These are phyloP conservation scores for Podosphaera fusca DNA, from an alignment of 2,329 filamentous ascomycete genomes.

Conservation along the genomic window DNA sequence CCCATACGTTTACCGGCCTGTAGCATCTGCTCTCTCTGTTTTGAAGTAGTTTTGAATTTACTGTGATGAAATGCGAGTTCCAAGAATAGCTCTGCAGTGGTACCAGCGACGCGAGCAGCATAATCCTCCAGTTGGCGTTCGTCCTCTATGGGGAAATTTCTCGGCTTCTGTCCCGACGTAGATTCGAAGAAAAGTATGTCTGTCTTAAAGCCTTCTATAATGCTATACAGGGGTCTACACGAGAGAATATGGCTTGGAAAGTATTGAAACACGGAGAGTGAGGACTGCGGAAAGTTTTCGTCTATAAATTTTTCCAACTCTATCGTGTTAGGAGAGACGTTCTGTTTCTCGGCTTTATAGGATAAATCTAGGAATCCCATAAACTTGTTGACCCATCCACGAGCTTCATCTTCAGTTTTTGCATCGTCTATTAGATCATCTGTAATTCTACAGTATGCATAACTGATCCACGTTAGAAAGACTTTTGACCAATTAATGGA, in stretches of 20 bases:
- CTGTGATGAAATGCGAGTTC: slow-evolving; percentile 39
- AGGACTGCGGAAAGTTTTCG: slow-evolving; percentile 12
- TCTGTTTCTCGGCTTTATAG: slow-evolving; percentile 18
- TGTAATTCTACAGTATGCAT: slow-evolving; percentile 51
- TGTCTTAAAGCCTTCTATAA: slow-evolving; percentile 45
- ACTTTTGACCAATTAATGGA: not conserved
- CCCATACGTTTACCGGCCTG: slow-evolving; percentile 42
- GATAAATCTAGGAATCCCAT: slow-evolving; percentile 30
- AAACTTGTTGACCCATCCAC: slow-evolving; percentile 34
- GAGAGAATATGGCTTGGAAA: slow-evolving; percentile 35
- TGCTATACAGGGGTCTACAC: slow-evolving; percentile 33
- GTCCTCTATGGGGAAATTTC: slow-evolving; percentile 30
- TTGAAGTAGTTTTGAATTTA: slow-evolving; percentile 4
- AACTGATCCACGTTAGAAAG: slow-evolving; percentile 20
- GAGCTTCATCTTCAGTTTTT: slow-evolving; percentile 25
- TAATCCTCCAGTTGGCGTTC: slow-evolving; percentile 39
- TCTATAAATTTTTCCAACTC: slow-evolving; percentile 7
- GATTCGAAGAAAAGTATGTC: slow-evolving; percentile 31
- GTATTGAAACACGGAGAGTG: slow-evolving; percentile 27
- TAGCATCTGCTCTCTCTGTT: slow-evolving; percentile 23
- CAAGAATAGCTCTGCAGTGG: slow-evolving; percentile 45
- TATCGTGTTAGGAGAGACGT: slow-evolving; percentile 9
- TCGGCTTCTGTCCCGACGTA: slow-evolving; percentile 6
- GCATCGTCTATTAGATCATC: slow-evolving; percentile 53
- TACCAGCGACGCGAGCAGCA: slow-evolving; percentile 44